Evolutionary conservation across 1,284 basidiomycete genomes (phyloP), one percentile per base, ranked within the genome.

Genomic region (Fereydounia khargensis): DNA sequence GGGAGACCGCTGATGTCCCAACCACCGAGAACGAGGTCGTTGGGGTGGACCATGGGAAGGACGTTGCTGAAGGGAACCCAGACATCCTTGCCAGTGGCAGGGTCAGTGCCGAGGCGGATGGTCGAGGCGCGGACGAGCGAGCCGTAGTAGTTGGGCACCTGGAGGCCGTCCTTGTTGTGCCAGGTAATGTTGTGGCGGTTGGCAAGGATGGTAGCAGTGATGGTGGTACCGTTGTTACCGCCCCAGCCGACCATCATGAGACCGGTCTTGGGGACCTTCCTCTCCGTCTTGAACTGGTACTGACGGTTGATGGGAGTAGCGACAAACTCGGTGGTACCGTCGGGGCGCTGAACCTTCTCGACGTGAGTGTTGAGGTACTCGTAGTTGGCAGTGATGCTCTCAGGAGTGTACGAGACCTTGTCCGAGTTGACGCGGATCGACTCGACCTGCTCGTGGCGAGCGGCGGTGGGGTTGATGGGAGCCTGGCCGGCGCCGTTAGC

Each of bases 11-110:
- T 95, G 73, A 98, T 97, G 76, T 98, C 94, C 95, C 94, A 98
- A 24, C 94, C 95, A 48, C 91, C 89, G 65, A 97, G 46, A 60
- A 97, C 91, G 73, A 98, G 86, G 79, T 98, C 95, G 78, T 96
- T 94, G 61, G 94, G 94, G 81, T 97, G 92, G 45, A 96, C 91
- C 89, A 95, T 96, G 49, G 94, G 94, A 38, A 97, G 83, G 64
- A 97, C 85, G 73, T 95, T 91, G 33, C 86, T 88, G 77, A 97
- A 81, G 35, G 94, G 94, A 57, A 96, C 86, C 76, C 92, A 83
- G 61, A 97, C 85, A 73, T 97, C 92, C 80, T 91, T 91, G 73
- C 88, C 88, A 2, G 86, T 87, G 46, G 78, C 76, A 39, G 86
- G 83, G 72, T 98, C 91, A 42, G 82, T 83, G 42, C 95, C 94